Conservation (phyloP, 768 basidiomycete species). For the Peribolospora baueri region DNA sequence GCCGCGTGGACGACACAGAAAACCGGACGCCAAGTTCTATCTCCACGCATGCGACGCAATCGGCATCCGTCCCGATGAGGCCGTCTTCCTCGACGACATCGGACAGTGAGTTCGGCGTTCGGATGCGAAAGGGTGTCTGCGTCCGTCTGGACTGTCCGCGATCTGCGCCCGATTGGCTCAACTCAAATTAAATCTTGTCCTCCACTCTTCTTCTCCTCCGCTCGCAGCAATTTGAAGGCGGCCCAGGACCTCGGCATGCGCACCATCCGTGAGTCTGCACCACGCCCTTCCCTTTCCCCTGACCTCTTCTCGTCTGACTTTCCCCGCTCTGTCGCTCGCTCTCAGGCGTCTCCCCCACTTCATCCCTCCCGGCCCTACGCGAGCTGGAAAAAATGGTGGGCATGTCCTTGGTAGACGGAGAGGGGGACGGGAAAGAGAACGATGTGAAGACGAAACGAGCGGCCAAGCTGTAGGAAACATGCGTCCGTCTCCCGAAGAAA, state of each 20-base stretch:
- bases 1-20: neutral
- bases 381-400: constrained; percentile 3
- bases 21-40: constrained; percentile 9
- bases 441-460: too few species aligned
- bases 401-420: neutral
- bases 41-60: constrained; percentile 4
- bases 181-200: neutral
- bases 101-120: neutral
- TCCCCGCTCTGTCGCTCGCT: too few species aligned
- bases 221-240: constrained; percentile 4
- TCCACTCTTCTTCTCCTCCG: neutral
- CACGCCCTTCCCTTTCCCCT: neutral
- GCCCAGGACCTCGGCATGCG: constrained; percentile 4
- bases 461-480: constrained; percentile 2
- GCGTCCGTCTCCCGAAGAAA: neutral
- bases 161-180: neutral
- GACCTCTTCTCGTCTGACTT: neutral
- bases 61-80: constrained; percentile 5
- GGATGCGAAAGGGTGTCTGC: too few species aligned
- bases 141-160: neutral
- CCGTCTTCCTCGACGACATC: constrained; percentile 11
- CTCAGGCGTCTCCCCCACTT: constrained; percentile 1
- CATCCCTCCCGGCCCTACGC: neutral
- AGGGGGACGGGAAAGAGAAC: too few species aligned
- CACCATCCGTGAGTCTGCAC: constrained; percentile 6